Evolutionary conservation across 495 filamentous ascomycete genomes (phyloP), one percentile per base, ranked within the genome.

Genomic region (Trichoderma erinaceum): DNA sequence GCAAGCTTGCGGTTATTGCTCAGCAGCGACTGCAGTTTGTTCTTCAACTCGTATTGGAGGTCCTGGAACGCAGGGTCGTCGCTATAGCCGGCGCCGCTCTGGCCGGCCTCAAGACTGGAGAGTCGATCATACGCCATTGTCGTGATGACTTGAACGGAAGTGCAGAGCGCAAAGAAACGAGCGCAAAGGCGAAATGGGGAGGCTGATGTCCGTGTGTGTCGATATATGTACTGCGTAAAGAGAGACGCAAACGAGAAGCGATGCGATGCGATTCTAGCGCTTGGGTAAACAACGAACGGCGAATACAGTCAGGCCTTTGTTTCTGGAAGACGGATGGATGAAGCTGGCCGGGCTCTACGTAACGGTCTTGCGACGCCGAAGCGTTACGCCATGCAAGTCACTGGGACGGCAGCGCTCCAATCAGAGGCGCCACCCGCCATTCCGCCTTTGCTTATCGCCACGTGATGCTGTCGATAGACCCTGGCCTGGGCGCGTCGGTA

Each of bases 1-100:
- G 85, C 89, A 7, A 99, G 82, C 38, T 87, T 86, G 67, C 90
- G 87, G 71, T 96, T 92, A 75, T 95, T 96, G 52, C 88, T 88
- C 25, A 92, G 96, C 66, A 99, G 84, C 32, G 84, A 85, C 77
- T 97, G 96, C 29, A 99, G 84, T 77, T 92, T 88, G 73, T 91
- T 88, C 72, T 89, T 93, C 64, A 98, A 86, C 27, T 87, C 83
- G 73, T 91, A 88, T 69, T 92, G 91, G 70, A 96, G 85, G 23
- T 83, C 83, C 70, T 89, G 84, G 85, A 98, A 99, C 71, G 95
- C 93, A 58, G 96, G 96, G 75, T 97, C 93, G 80, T 99, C 95
- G 70, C 89, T 82, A 77, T 96, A 97, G 71, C 92, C 88, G 70
- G 78, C 74, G 68, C 76, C 73, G 69, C 77, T 77, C 2, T 75